Evolutionary conservation across 768 basidiomycete species (phyloP), one percentile per base, ranked within the genome.

Genomic region (Phlebiopsis gigantea): DNA sequence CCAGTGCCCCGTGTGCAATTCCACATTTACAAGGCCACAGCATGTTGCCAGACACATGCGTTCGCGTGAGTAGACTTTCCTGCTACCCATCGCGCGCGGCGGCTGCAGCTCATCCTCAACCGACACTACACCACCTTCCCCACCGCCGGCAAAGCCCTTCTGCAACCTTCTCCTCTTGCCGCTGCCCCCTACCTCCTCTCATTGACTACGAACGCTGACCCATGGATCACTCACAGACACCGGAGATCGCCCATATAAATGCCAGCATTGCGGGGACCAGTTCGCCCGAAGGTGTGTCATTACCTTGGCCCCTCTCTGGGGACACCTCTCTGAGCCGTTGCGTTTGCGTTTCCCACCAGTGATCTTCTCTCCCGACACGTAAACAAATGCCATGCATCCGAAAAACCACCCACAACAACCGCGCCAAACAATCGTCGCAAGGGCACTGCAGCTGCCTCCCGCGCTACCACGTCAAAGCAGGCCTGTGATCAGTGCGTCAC

Each of bases 1-100:
- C 46, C 62, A 87, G 70, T 93, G 91, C 68, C 85, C 90, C 17
- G 90, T 93, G 12, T 93, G 90, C 69, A 82, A 87, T 61, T 87
- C 91, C 0, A 91, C 90, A 0, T 93, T 93, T 62, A 93, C 91
- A 22, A 80, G 90, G 52, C 90, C 90, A 26, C 90, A 93, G 65
- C 90, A 93, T 82, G 91, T 93, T 46, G 88, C 89, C 0, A 75
- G 90, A 49, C 91, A 92, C 72, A 92, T 93, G 90, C 84, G 90
- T 70, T 91, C 89, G 63, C 90, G 89, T 92, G 75, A 73, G 89
- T 84, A 46, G 56, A 34, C 17, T 39, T 3, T 9, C 57, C 51
- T 61, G 54, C 43, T 22, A 45, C 34, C 42, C 50, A 52, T 47
- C 42, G 50, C 55, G 52, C 59, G 45, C 45, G 22, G 9, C 21